Conservation (phyloP, 768 basidiomycete species). For the Hygrophoropsis aurantiaca region DNA sequence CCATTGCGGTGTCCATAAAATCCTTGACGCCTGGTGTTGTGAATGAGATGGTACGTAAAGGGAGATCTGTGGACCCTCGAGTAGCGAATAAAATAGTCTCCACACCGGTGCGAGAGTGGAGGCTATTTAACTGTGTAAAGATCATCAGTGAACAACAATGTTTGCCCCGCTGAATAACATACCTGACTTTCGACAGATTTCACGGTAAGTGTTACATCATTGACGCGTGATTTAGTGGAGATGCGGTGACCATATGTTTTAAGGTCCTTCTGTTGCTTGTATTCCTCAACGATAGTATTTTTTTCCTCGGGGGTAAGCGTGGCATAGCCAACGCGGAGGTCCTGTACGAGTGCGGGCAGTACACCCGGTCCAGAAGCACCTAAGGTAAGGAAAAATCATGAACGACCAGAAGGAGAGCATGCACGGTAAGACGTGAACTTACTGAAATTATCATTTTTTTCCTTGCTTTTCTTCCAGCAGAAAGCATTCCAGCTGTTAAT, state of each 20-base stretch:
- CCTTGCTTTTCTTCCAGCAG: constrained; percentile 9
- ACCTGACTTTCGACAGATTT: constrained; percentile 5
- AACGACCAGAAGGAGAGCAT: no score
- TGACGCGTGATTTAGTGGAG: neutral
- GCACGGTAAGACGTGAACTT: neutral
- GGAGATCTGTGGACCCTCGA: constrained; percentile 2
- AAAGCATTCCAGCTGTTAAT: constrained; percentile 6
- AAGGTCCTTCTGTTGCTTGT: neutral
- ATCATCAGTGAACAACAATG: no score
- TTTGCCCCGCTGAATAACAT: no score
- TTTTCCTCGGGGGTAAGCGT: neutral
- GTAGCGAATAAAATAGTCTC: neutral
- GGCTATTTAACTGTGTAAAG: constrained; percentile 1
- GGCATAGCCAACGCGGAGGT: neutral
- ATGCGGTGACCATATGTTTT: neutral
- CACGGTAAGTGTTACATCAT: constrained; percentile 5
- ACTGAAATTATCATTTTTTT: neutral
- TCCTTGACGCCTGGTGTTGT: neutral
- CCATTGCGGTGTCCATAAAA: constrained; percentile 8
- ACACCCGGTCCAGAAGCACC: neutral
- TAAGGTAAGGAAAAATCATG: constrained; percentile 1
- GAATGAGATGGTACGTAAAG: constrained; percentile 1
- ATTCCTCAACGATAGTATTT: neutral
- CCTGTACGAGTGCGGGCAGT: neutral
- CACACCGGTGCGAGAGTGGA: neutral